Conservation (phyloP, 805 yeast genomes). For the Kodamaea lidongshanica region DNA sequence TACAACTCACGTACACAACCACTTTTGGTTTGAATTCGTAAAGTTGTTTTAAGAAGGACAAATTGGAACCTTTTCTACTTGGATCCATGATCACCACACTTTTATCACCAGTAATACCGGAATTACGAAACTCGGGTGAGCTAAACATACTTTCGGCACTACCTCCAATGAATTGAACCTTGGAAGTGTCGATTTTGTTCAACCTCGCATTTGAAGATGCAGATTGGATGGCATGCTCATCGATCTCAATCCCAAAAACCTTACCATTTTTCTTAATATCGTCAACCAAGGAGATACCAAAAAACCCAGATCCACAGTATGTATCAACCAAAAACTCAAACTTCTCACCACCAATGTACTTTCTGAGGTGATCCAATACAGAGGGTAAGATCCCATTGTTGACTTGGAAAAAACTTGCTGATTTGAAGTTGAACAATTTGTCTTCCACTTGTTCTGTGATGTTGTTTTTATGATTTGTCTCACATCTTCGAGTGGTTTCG, state of each 20-base stretch:
- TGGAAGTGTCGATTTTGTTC: conserved; percentile 29
- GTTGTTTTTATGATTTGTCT: conserved; percentile 20
- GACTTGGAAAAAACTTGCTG: conserved; percentile 37
- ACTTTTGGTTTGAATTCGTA: conserved; percentile 30
- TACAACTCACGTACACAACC: conserved; percentile 39
- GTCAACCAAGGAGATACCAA: conserved; percentile 33
- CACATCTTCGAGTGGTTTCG: conserved; percentile 18
- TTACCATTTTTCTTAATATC: conserved; percentile 25
- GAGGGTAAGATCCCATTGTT: conserved; percentile 32
- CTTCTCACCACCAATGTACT: conserved; percentile 12
- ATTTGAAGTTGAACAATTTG: conserved; percentile 32
- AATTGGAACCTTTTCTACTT: conserved; percentile 37
- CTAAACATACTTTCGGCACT: conserved; percentile 32
- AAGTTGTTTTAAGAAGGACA: conserved; percentile 30
- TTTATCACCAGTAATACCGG: conserved; percentile 26
- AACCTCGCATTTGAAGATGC: conserved; percentile 36
- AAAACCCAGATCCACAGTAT: conserved; percentile 43
- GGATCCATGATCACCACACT: conserved; percentile 41
- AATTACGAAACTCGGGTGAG: conserved; percentile 16
- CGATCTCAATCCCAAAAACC: conserved; percentile 38
- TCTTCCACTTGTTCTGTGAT: conserved; percentile 33
- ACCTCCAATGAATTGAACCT: conserved; percentile 31
- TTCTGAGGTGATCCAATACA: conserved; percentile 26
- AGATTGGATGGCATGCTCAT: conserved; percentile 25
- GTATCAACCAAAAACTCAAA: conserved; percentile 33